A percentile compares a stretch with the other conserved stretches of the same genome.
Conservation (phyloP, 2,329 filamentous ascomycete genomes). For the Colletotrichum echinochloae region DNA sequence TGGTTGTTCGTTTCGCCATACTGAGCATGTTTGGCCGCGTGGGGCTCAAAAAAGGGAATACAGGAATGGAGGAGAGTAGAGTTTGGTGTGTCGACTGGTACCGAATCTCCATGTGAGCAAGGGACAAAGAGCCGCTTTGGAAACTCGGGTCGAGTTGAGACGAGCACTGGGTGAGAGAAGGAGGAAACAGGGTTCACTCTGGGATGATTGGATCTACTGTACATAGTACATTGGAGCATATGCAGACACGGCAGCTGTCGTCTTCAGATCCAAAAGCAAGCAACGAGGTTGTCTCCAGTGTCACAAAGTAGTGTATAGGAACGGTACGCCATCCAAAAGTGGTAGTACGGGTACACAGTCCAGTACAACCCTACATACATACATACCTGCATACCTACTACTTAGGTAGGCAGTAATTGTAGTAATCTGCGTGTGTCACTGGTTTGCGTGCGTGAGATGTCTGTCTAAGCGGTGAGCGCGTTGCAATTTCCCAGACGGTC, state of each 20-base stretch:
- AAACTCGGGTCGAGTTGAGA: constrained; percentile 4
- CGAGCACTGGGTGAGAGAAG: constrained; percentile 2
- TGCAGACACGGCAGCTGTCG: no score
- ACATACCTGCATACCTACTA: no score
- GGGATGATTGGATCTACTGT: no score
- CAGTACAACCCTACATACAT: no score
- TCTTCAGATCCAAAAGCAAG: constrained; percentile 13
- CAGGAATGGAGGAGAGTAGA: neutral
- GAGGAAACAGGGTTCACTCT: constrained; percentile 1
- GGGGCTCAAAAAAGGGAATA: neutral
- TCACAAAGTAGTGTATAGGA: neutral
- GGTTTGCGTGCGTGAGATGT: constrained; percentile 1
- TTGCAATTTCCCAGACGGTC: constrained; percentile 38
- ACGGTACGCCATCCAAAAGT: no score
- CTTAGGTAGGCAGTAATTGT: no score
- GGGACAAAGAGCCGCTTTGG: constrained; percentile 9
- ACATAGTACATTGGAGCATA: no score
- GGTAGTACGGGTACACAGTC: neutral
- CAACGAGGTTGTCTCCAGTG: neutral
- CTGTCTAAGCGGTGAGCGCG: constrained; percentile 33
- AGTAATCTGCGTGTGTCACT: neutral
- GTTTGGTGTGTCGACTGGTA: neutral
- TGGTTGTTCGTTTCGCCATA: neutral
- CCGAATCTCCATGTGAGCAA: neutral
- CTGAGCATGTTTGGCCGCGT: constrained; percentile 10